These are phyloP conservation scores for Pisolithus sp. DNA, from an alignment of 768 basidiomycete species.

Conservation along the genomic window DNA sequence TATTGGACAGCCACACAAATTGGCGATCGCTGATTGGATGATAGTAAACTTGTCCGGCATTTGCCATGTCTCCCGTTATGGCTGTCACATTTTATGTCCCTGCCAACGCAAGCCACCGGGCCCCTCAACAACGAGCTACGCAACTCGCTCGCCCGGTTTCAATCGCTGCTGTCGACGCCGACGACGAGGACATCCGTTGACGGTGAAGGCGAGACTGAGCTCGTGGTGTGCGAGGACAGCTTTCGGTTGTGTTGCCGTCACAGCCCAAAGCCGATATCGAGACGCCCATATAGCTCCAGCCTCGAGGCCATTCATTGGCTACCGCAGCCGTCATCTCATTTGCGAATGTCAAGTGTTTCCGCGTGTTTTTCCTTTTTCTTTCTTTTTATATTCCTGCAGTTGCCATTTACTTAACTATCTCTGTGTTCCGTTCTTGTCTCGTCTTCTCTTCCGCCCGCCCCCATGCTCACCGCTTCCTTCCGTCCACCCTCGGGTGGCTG, in stretches of 20 bases:
- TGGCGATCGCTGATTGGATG: background rate
- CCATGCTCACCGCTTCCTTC: slow-evolving; percentile 21
- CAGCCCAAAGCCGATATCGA: background rate
- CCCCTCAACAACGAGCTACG: too few species aligned
- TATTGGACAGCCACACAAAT: background rate
- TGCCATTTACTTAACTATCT: slow-evolving; percentile 13
- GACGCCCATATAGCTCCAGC: slow-evolving; percentile 12
- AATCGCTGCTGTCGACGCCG: background rate
- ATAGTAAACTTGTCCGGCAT: background rate
- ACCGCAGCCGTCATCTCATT: slow-evolving; percentile 5
- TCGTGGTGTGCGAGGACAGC: too few species aligned
- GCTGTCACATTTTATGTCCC: background rate
- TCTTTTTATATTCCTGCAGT: background rate
- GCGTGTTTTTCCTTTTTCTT: background rate
- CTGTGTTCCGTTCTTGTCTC: slow-evolving; percentile 5
- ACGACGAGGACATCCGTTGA: background rate
- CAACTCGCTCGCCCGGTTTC: background rate
- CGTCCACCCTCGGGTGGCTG: slow-evolving; percentile 15
- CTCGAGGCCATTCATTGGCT: slow-evolving; percentile 13
- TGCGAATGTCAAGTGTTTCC: slow-evolving; percentile 4
- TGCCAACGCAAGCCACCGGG: too few species aligned
- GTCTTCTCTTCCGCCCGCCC: slow-evolving; percentile 1
- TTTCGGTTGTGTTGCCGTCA: too few species aligned
- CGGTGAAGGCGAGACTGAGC: background rate
- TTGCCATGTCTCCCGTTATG: background rate